These are phyloP conservation scores for Clonostachys chloroleuca DNA, from an alignment of 2,329 filamentous ascomycete genomes.

Conservation along the genomic window DNA sequence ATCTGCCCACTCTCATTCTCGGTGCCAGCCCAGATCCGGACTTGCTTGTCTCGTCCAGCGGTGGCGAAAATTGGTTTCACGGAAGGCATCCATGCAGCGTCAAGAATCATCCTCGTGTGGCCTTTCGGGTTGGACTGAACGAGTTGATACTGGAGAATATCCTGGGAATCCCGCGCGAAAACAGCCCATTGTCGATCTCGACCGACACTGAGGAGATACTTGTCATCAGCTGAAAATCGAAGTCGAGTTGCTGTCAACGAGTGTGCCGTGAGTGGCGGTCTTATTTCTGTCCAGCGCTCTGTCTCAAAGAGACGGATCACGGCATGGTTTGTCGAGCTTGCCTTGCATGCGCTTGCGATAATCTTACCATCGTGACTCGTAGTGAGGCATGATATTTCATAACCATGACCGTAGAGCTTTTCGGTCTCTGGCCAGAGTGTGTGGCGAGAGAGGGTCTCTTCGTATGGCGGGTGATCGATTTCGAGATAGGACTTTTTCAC, in stretches of 20 bases:
- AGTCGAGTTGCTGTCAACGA: conserved; percentile 81
- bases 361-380: conserved; percentile 69
- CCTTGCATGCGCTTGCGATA: conserved; percentile 88
- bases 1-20: conserved; percentile 14
- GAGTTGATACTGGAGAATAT: conserved; percentile 45
- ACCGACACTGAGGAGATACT: conserved; percentile 78
- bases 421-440: conserved; percentile 95
- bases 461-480: conserved; percentile 72
- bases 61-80: conserved; percentile 66
- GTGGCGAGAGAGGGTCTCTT: conserved; percentile 84
- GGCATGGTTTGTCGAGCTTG: conserved; percentile 88
- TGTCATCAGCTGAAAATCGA: conserved; percentile 72
- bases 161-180: conserved; percentile 51
- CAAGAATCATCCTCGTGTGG: conserved; percentile 88
- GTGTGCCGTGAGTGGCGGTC: conserved; percentile 79
- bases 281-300: conserved; percentile 79
- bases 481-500: conserved; percentile 59
- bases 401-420: conserved; percentile 96
- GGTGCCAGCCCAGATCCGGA: conserved; percentile 64
- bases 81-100: conserved; percentile 74
- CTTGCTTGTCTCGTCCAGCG: conserved; percentile 81
- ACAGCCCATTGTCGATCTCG: conserved; percentile 89
- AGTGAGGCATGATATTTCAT: conserved; percentile 88
- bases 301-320: conserved; percentile 92
- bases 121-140: conserved; percentile 72